These are phyloP conservation scores for Lenwebbia sp. DNA, from an alignment of 345 rosid species.

Conservation along the genomic window DNA sequence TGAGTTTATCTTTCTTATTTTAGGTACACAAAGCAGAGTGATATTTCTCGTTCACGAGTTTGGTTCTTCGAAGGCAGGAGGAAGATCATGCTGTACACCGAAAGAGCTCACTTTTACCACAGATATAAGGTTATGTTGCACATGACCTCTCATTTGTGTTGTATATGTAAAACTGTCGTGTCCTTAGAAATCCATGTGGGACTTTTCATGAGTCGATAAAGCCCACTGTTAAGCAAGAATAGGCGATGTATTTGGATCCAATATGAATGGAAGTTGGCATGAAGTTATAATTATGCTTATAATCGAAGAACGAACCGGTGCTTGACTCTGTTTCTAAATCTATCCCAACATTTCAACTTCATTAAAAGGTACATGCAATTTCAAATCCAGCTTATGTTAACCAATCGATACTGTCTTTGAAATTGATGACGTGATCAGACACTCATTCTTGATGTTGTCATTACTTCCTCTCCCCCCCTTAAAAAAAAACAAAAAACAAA, in stretches of 20 bases:
- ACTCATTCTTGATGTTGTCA: not conserved
- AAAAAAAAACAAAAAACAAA: no score
- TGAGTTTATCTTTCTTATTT: not conserved
- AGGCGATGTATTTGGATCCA: not conserved
- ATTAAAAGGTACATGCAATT: not conserved
- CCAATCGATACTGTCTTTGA: not conserved
- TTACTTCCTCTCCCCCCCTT: not conserved
- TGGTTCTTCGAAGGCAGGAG: conserved; percentile 58
- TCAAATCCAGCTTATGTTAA: not conserved
- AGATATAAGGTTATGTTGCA: conserved; percentile 61
- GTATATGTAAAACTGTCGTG: not conserved
- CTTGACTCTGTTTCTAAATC: not conserved
- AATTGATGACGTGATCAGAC: not conserved
- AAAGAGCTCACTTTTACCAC: conserved; percentile 75
- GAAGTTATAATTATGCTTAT: not conserved
- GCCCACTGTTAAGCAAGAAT: not conserved
- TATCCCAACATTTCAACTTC: not conserved
- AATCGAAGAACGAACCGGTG: not conserved
- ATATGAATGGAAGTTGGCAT: not conserved
- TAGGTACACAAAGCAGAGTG: conserved; percentile 64
- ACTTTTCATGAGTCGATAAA: not conserved
- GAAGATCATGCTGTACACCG: conserved; percentile 85
- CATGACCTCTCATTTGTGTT: not conserved
- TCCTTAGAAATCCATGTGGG: not conserved
- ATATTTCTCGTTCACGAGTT: conserved; percentile 69